These are phyloP conservation scores for Beverwykella pulmonaria DNA, from an alignment of 495 filamentous ascomycete genomes.

Conservation along the genomic window DNA sequence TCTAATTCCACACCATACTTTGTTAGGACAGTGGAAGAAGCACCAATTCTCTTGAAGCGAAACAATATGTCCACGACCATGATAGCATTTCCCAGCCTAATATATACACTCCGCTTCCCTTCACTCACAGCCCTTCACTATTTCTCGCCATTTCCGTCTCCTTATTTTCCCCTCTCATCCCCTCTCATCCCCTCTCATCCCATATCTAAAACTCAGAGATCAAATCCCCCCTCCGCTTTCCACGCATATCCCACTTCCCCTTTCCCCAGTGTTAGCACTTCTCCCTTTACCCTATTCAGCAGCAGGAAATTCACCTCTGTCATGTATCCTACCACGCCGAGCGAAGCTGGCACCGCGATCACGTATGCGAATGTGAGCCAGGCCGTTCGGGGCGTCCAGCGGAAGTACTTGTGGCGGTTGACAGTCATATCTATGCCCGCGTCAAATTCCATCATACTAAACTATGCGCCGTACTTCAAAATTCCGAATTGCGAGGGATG, in stretches of 20 bases:
- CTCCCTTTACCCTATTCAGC: neutral
- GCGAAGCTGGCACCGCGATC: constrained; percentile 64
- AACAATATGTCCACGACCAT: neutral
- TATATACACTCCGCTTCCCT: constrained; percentile 2
- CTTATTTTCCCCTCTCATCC: neutral
- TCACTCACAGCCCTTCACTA: too few relatives aligned
- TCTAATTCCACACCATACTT: too few relatives aligned
- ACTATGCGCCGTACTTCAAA: neutral
- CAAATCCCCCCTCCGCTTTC: constrained; percentile 82
- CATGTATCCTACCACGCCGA: constrained; percentile 71
- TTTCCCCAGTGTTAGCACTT: constrained; percentile 44
- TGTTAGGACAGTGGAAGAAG: too few relatives aligned
- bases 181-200: neutral
- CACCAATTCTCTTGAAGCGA: neutral
- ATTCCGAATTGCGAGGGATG: neutral
- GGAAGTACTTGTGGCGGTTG: constrained; percentile 94
- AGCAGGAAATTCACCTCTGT: constrained; percentile 70
- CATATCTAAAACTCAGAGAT: constrained; percentile 62
- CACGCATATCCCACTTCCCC: constrained; percentile 85
- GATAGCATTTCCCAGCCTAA: neutral
- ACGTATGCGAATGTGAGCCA: constrained; percentile 75
- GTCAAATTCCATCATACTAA: neutral
- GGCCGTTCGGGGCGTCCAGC: constrained; percentile 83
- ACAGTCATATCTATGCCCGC: constrained; percentile 67
- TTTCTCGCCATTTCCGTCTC: neutral